Evolutionary conservation across 2,329 filamentous ascomycete species (phyloP).

Genomic region (Venturia asperata): DNA sequence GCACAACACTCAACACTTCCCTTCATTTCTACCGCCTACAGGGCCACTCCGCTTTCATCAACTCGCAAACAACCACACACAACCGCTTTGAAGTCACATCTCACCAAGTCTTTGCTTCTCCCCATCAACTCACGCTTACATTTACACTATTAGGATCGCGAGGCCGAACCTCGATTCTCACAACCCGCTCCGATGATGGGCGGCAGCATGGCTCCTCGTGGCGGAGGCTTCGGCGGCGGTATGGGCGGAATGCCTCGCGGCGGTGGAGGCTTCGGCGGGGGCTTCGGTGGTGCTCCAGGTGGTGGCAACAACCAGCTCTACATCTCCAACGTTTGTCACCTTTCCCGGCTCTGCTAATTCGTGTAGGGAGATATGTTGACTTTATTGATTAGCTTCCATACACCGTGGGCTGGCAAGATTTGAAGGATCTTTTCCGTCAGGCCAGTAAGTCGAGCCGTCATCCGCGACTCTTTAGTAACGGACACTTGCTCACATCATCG

Average conservation of each 20-base stretch:
- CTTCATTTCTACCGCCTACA: conserved; percentile 10
- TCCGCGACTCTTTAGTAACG: conserved; percentile 26
- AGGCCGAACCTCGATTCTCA: conserved; percentile 94
- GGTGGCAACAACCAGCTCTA: conserved; percentile 82
- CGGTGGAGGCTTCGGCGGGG: conserved; percentile 40
- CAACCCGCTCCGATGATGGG: conserved; percentile 50
- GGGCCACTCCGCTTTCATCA: not conserved
- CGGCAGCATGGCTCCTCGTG: conserved; percentile 30
- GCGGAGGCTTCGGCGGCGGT: conserved; percentile 40
- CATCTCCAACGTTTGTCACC: conserved; percentile 86
- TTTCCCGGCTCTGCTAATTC: conserved; percentile 25
- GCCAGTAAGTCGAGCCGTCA: conserved; percentile 61
- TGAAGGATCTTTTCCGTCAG: conserved; percentile 98
- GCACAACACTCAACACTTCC: conserved; percentile 20
- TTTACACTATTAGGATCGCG: conserved; percentile 64
- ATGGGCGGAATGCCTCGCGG: conserved; percentile 38
- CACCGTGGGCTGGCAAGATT: conserved; percentile 96
- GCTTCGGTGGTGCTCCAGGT: conserved; percentile 40
- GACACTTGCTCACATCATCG: conserved; percentile 44
- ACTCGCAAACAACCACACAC: not conserved
- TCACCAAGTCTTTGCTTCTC: not conserved
- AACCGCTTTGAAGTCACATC: not conserved
- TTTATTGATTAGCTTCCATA: conserved; percentile 69
- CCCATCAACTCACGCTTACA: not conserved
- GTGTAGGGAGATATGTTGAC: conserved; percentile 19